Evolutionary conservation across 768 basidiomycete species (phyloP), one percentile per base, ranked within the genome.

Genomic region (Mycena rebaudengoi): DNA sequence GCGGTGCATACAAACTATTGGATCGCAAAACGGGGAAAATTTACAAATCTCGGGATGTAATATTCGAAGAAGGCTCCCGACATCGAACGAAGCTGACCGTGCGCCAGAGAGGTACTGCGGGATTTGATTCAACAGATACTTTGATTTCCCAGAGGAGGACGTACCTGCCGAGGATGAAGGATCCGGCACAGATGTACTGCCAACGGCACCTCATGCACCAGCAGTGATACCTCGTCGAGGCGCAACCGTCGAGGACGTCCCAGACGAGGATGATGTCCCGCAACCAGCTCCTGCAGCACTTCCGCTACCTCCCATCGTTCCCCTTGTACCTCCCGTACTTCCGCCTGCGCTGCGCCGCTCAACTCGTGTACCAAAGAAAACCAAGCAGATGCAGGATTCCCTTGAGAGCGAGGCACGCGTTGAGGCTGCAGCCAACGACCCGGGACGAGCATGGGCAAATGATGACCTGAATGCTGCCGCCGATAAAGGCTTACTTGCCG

Each of bases 81-180:
- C 57, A 60, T 33, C 26, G 57, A 45, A 50, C 33, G 11, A 33
- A 30, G n/a, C 20, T 8, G 33, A 13, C 57, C 49, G 57, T 48
- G 57, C 30, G 44, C 30, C 44, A 60, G 57, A 28, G n/a, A 30
- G 57, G 33, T 7, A 45, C 35, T 14, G 28, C 21, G 5, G 57
- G 49, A 16, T 50, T 49, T 37, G 35, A 37, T 37, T 18, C 35
- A 37, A 18, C 10, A 37, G 35, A 37, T 37, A 37, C 35, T 37
- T 37, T 37, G 35, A 37, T 18, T 37, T 37, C 35, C 35, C 35
- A 18, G 35, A 37, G 10, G 35, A 37, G 18, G 35, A 37, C 18
- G 35, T 37, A 10, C 35, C 35, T 10, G 35, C 35, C 18, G 35
- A 37, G 35, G 35, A 18, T 37, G 35, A 10, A 37, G 10, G 10